Conservation (phyloP, 441 rosid species). For the Brassica balearica region DNA sequence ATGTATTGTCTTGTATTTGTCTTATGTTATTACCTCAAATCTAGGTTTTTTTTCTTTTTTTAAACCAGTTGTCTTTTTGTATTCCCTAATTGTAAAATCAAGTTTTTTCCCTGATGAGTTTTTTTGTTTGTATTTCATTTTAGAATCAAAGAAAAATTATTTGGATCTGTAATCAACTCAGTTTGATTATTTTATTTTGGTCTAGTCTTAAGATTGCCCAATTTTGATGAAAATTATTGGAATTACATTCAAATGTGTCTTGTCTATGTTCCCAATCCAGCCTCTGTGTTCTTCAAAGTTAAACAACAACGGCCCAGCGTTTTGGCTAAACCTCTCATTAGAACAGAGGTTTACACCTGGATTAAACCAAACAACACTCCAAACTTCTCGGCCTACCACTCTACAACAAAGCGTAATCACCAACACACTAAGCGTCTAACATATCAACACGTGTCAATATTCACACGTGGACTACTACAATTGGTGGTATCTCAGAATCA, state of each 20-base stretch:
- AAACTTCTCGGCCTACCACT: constrained; percentile 23
- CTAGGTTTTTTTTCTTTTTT: constrained; percentile 2
- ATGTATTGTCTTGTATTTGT: constrained; percentile 17
- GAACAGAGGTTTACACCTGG: constrained; percentile 7
- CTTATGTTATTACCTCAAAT: constrained; percentile 22
- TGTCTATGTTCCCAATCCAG: not conserved
- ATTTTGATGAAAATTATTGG: not conserved
- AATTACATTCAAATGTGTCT: not conserved
- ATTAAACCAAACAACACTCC: constrained; percentile 25
- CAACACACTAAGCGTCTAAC: constrained; percentile 43
- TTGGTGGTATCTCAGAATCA: constrained; percentile 30
- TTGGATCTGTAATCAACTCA: constrained; percentile 5
- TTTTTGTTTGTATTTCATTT: constrained; percentile 29
- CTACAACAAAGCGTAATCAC: constrained; percentile 42
- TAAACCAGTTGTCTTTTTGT: too few species aligned
- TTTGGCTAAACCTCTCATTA: not conserved
- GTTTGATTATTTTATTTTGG: not conserved
- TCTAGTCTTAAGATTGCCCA: not conserved
- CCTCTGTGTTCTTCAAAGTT: not conserved
- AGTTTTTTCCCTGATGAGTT: not conserved
- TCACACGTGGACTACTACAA: constrained; percentile 38
- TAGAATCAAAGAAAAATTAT: not conserved
- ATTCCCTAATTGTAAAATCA: too few species aligned
- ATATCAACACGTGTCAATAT: constrained; percentile 53
- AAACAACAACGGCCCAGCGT: not conserved